Evolutionary conservation across 352 stramenopile species (phyloP), one percentile per base, ranked within the genome.

Genomic region (Aphanomyces cochlioides): DNA sequence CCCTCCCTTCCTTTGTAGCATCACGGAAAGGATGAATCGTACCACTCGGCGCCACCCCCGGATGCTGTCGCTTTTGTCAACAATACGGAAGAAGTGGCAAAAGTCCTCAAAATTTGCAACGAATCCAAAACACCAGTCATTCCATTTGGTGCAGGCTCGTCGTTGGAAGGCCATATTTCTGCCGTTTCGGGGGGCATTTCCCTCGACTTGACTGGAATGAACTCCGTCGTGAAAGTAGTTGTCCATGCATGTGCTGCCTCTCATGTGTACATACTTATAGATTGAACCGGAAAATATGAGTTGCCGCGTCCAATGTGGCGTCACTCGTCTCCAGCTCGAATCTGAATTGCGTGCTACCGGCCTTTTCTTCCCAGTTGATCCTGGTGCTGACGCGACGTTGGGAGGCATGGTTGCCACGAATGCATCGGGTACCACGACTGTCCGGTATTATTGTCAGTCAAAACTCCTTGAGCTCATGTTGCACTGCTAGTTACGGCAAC

Each of bases 351-450:
- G 84, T 7, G 84, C 86, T 12, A 95, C 89, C 19, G 95, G 93
- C 7, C 83, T 98, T 57, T 95, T 96, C 77, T 99, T 99, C 77
- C 84, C 96, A 5, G 91, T 99, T n/a, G 97, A 99, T 75, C 97
- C 96, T 1, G 96, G 96, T 53, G 95, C 97, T 4, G 97, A 98
- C 70, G 96, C 96, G 7, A 97, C 90, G 15, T 78, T 99, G 21
- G 96, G 96, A 28, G 96, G 96, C n/a, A 99, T 99, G 96, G 83
- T 90, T 58, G 82, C 89, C 6, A 96, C 89, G 38, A 95, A 96
- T 56, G 93, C 90, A 7, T 96, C 89, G 6, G 90, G 90, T 39
- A 96, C 89, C 4, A 97, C 90, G 8, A 96, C 90, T 1, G 90
- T 97, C 57, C 83, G 79, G 74, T 89, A 72, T 15, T 7, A 15